Evolutionary conservation across 2,329 filamentous ascomycete species (phyloP), one percentile per base, ranked within the genome.

Genomic region (Plectosphaerella sp.): DNA sequence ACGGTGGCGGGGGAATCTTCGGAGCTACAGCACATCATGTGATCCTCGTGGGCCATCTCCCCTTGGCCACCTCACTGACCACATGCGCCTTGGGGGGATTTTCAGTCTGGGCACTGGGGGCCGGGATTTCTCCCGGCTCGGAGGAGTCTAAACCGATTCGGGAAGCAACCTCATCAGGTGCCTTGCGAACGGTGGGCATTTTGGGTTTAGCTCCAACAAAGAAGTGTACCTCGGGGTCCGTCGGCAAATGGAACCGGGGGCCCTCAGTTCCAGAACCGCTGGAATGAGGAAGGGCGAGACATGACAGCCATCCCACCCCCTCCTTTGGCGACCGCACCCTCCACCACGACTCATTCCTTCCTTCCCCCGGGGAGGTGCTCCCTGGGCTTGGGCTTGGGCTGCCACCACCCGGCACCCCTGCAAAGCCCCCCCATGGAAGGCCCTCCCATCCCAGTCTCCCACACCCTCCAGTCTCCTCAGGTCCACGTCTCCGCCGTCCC

Each of bases 291-390:
- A 25, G 46, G 45, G 46, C 43, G 20, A 47, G 51, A 41, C 28
- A 42, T 28, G 47, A 28, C 51, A 45, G 42, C 36, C 42, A 35
- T 35, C 25, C 49, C 42, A 33, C 49, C 50, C 46, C 50, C 20
- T 39, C 49, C 49, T 37, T 49, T 49, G 20, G 28, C 41, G 11
- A 20, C 28, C 28, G 8, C 28, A 16, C 41, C 39, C 16, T 37
- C 35, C 36, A 49, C 39, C 16, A 52, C 50, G 28, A 45, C 16
- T 36, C 39, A 48, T 45, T 18, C 45, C 20, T 45, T 18, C 45
- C 20, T 47, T 22, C 22, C 46, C 18, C 28, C 50, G 14, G 47
- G 24, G 39, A 39, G 42, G 42, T 42, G 45, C 42, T 45, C 52
- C 35, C 49, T 37, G 41, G 22, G 22, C 22, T 22, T 22, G 22